Conservation (phyloP, 768 basidiomycete genomes). For the Mycena capillaripes region DNA sequence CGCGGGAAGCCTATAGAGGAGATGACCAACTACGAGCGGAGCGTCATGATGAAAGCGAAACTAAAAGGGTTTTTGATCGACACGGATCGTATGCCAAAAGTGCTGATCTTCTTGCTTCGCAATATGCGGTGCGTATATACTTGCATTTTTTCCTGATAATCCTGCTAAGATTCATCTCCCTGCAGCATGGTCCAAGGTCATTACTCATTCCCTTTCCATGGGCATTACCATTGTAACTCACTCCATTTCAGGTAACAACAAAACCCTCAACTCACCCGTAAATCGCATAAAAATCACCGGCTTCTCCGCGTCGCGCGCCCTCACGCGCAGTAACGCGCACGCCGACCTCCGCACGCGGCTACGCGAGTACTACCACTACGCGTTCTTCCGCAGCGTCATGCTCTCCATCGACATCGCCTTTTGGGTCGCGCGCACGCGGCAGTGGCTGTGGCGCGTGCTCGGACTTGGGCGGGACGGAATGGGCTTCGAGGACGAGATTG, state of each 20-base stretch:
- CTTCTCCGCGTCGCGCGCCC: conserved; percentile 81
- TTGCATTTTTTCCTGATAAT: not conserved
- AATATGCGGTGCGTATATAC: conserved; percentile 76
- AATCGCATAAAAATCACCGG: conserved; percentile 94
- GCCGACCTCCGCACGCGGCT: conserved; percentile 58
- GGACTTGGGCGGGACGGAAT: conserved; percentile 56
- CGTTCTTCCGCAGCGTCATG: conserved; percentile 76
- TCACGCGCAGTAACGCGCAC: conserved; percentile 56
- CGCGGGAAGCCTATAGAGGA: conserved; percentile 40
- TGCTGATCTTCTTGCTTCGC: conserved; percentile 78
- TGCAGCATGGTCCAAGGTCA: conserved; percentile 64
- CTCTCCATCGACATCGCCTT: conserved; percentile 81
- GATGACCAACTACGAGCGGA: conserved; percentile 77
- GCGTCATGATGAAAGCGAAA: conserved; percentile 76
- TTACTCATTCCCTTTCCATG: conserved; percentile 12
- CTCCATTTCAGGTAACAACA: conserved; percentile 75
- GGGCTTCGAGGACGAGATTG: conserved; percentile 88
- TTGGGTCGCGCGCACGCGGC: conserved; percentile 68
- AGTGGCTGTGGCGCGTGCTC: conserved; percentile 59
- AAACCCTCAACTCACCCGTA: conserved; percentile 86
- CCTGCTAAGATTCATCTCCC: not conserved
- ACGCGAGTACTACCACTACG: conserved; percentile 68
- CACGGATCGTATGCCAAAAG: conserved; percentile 86
- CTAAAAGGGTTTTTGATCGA: conserved; percentile 77
- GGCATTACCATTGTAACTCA: conserved; percentile 37